Conservation (phyloP, 495 filamentous ascomycete species). For the Corynascus novoguineensis region DNA sequence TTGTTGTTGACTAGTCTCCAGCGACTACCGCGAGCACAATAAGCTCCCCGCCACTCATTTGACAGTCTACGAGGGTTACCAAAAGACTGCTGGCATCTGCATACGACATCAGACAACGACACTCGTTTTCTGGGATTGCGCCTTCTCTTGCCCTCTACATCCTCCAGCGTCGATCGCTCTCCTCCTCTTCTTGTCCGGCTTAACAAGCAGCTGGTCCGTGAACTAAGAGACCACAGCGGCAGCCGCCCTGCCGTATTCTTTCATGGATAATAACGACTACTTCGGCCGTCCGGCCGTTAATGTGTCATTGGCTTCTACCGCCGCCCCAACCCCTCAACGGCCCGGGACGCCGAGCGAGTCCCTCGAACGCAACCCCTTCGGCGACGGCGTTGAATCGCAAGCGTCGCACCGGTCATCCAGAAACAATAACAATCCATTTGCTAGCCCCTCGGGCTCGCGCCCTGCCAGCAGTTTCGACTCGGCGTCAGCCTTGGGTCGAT, state of each 20-base stretch:
- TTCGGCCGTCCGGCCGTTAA: conserved; percentile 12
- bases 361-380: conserved; percentile 29
- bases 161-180: background rate
- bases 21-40: background rate
- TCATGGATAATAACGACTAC: conserved; percentile 23
- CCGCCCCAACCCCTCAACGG: conserved; percentile 33
- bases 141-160: background rate
- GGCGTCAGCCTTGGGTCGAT: conserved; percentile 38
- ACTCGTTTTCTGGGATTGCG: background rate
- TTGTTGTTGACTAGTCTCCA: background rate
- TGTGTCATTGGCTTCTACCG: conserved; percentile 26
- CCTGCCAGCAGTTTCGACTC: conserved; percentile 49
- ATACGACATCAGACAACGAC: background rate
- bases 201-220: background rate
- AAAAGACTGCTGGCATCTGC: too few relatives aligned
- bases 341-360: conserved; percentile 36
- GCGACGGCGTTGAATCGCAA: conserved; percentile 34
- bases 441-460: conserved; percentile 51
- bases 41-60: conserved; percentile 3
- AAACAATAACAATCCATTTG: conserved; percentile 48
- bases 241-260: background rate
- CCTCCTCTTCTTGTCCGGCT: too few relatives aligned
- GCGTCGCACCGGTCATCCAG: conserved; percentile 26
- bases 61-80: background rate
- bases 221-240: background rate